Evolutionary conservation across 1,284 basidiomycete genomes (phyloP).

Genomic region (Porphyrellus sp.): DNA sequence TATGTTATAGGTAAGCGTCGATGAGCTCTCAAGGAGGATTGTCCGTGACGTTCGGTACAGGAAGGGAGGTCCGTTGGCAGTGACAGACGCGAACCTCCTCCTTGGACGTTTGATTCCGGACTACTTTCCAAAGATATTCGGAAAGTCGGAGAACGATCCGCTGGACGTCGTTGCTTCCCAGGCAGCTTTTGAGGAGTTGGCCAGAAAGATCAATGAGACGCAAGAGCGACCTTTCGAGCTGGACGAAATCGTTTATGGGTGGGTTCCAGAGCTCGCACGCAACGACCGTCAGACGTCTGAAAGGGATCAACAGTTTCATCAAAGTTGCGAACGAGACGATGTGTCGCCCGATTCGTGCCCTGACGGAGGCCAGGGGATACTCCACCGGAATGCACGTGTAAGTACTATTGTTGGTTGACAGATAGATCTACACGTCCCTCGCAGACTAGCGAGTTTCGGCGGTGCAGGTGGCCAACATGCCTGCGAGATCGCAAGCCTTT

Average conservation of each 20-base stretch:
- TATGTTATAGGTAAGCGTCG: slow-evolving; percentile 54
- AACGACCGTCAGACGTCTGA: slow-evolving; percentile 3
- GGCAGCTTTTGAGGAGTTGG: slow-evolving; percentile 31
- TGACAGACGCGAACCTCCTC: slow-evolving; percentile 77
- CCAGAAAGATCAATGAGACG: slow-evolving; percentile 41
- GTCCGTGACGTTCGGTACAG: slow-evolving; percentile 28
- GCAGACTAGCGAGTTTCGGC: slow-evolving; percentile 76
- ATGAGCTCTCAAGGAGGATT: background rate
- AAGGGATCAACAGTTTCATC: slow-evolving; percentile 67
- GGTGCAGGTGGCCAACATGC: slow-evolving; percentile 83
- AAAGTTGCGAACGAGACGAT: slow-evolving; percentile 94
- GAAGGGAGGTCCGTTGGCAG: slow-evolving; percentile 69
- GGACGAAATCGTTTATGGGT: slow-evolving; percentile 90
- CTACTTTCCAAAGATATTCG: slow-evolving; percentile 76
- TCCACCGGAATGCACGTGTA: slow-evolving; percentile 79
- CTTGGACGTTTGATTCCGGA: slow-evolving; percentile 69
- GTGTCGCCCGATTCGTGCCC: slow-evolving; percentile 87
- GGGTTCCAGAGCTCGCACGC: slow-evolving; percentile 21
- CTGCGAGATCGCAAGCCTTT: slow-evolving; percentile 65
- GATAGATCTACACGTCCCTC: background rate
- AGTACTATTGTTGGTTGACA: background rate
- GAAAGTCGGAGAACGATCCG: slow-evolving; percentile 68
- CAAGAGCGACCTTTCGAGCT: slow-evolving; percentile 57
- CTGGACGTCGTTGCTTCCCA: slow-evolving; percentile 58
- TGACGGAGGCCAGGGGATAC: slow-evolving; percentile 89